Evolutionary conservation across 192 early-diverging fungal species (phyloP).

Genomic region (Coemansia sp.): DNA sequence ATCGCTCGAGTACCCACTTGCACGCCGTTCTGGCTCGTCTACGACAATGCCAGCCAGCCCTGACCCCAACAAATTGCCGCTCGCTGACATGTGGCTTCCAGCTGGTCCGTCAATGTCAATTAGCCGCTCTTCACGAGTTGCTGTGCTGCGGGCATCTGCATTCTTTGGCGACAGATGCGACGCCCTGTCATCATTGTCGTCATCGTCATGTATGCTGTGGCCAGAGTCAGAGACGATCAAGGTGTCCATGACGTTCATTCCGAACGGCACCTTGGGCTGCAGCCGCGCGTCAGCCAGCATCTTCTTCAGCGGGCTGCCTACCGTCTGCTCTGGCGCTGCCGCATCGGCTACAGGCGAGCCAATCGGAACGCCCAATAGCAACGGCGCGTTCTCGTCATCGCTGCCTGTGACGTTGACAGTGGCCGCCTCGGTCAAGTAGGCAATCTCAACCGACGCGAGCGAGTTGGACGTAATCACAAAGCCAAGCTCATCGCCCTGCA

Average conservation of each 20-base stretch:
- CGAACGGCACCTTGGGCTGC: conserved; percentile 42
- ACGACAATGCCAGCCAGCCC: conserved; percentile 43
- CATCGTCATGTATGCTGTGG: conserved; percentile 17
- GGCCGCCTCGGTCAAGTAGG: conserved; percentile 34
- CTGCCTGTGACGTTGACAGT: conserved; percentile 14
- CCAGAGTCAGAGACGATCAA: conserved; percentile 32
- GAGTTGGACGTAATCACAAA: conserved; percentile 59
- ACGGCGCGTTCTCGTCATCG: conserved; percentile 25
- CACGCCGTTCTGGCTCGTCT: conserved; percentile 7
- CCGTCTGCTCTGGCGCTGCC: neutral
- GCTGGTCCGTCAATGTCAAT: conserved; percentile 19
- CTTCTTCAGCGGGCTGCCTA: conserved; percentile 41
- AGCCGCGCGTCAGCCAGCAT: conserved; percentile 27
- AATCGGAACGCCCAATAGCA: conserved; percentile 18
- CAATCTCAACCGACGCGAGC: conserved; percentile 46
- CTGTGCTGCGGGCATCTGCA: neutral
- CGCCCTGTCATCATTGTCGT: conserved; percentile 2
- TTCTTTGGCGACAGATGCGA: neutral
- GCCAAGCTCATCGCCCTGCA: conserved; percentile 63
- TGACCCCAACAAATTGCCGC: conserved; percentile 18
- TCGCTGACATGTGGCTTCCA: neutral
- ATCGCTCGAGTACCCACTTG: conserved; percentile 15
- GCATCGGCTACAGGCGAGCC: neutral
- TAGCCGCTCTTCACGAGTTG: conserved; percentile 13
- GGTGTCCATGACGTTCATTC: conserved; percentile 53